Base-by-base conservation (phyloP, 208 protist species). In the Leptomonas seymouri region DNA sequence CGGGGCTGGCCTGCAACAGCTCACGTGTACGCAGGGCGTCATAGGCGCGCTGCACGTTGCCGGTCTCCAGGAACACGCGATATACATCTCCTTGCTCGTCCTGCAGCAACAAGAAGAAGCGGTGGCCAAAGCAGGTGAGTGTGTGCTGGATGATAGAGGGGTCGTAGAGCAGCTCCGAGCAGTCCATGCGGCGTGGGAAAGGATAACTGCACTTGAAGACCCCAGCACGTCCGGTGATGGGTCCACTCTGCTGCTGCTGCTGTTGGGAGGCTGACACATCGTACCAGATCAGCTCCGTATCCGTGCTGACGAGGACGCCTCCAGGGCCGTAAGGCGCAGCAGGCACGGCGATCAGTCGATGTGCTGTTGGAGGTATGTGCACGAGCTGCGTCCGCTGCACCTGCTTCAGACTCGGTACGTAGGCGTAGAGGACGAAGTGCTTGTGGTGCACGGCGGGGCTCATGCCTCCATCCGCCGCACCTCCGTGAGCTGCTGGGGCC, bases 51-150 rank as follows among this genome's bases (percentile, higher is more conserved):
- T 95, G 91, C 20, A 94, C 93, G 55, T 91, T 85, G 6, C 74
- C 75, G 0, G 77, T 34, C n/a, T 82, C 71, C 34, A 95, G 60
- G 11, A 89, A 94, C 3, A 99, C 84, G 51, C 98, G 98, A 80
- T 98, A 99, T 21, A 99, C 42, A 74, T 99, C 98, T n/a, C 99
- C 98, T 12, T 91, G 81, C 73, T 99, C 98, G 28, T 93, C 95
- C 81, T 99, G 98, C 44, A 99, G 31, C 2, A 99, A 71, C 58
- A 99, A 77, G 75, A 99, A 99, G 57, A 98, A 98, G 76, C 95
- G 80, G 15, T 84, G 72, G 16, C 74, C 70, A 58, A 97, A 89
- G 70, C 90, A 89, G 49, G 93, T 89, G 14, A 84, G 60, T 14
- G 91, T 78, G 74, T 87, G 80, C 2, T 86, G 56, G 25, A 98